These are phyloP conservation scores for Endothia cerciana DNA, from an alignment of 2,329 filamentous ascomycete species.

Conservation along the genomic window DNA sequence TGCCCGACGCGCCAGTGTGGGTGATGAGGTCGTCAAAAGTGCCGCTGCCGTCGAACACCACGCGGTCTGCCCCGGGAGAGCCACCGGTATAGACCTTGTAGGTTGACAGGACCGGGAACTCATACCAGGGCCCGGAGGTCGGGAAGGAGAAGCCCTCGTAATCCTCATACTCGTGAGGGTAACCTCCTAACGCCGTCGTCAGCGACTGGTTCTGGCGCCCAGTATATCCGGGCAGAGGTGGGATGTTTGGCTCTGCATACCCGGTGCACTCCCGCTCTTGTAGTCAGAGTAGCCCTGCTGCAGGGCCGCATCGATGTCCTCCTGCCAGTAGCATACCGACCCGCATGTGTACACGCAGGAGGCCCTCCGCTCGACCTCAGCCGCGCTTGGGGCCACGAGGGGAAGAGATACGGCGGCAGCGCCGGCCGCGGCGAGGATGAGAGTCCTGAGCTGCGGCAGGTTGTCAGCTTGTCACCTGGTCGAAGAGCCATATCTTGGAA, in stretches of 20 bases:
- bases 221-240: constrained; percentile 36
- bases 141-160: constrained; percentile 49
- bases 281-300: constrained; percentile 40
- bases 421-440: constrained; percentile 17
- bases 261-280: constrained; percentile 34
- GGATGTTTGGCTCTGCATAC: constrained; percentile 27
- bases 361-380: constrained; percentile 29
- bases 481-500: too few relatives aligned
- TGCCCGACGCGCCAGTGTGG: constrained; percentile 65
- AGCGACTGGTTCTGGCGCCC: neutral
- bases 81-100: constrained; percentile 48
- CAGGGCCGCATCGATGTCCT: constrained; percentile 40
- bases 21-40: constrained; percentile 63
- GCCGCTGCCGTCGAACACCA: constrained; percentile 62
- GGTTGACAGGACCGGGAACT: constrained; percentile 47
- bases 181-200: constrained; percentile 35
- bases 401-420: constrained; percentile 9
- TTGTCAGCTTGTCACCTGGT: neutral
- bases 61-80: constrained; percentile 64
- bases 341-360: constrained; percentile 44
- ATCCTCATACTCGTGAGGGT: constrained; percentile 50
- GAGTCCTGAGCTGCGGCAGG: constrained; percentile 3
- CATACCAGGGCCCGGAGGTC: constrained; percentile 44
- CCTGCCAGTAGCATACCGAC: constrained; percentile 41
- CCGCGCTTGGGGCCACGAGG: constrained; percentile 5